Base-by-base conservation (phyloP, 75 land plant genomes). In the Pseudotsuga menziesii region DNA sequence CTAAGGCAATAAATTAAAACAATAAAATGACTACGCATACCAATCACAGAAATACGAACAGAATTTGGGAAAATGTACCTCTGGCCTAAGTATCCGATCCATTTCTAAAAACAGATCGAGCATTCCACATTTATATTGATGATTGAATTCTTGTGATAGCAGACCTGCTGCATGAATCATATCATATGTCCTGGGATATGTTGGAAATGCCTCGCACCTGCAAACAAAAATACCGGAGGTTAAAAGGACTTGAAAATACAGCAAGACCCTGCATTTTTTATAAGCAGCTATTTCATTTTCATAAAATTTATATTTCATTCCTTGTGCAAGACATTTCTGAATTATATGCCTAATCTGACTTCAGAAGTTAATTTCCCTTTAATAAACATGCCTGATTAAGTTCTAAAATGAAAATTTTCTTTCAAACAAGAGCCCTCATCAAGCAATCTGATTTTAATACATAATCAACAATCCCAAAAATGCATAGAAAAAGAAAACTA, bases 181-280 rank as follows among this genome's bases (percentile, higher is more conserved):
- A 73, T 94, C 98, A 78, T 96, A 96, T 17, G 98, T 94, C 83
- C 98, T 88, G 7, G 98, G 98, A 69, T 96, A 96, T 72, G 98
- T 88, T 16, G 98, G 97, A 82, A 96, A 96, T 59, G 97, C 94
- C 80, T 96, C 98, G 78, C 98, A 96, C 98, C 98, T 96, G 79
- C 35, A 83, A 72, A 36, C 9, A 13, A 20, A 29, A 15, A 48
- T 9, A 48, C 54, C 54, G 9, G 54, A 48, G 54, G 12, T 9
- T 48, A 8, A 48, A 48, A 11, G 11, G 12, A 48, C 54, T 48
- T 0, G 54, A 48, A 48, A 48, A 48, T 48, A 9, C 54, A 9
- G 54, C 54, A 48, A 48, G 12, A 12, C 17, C 1, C 29, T 36
- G 9, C 23, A 39, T 69, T 20, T 39, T 22, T 20, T 3, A 36